Evolutionary conservation across 345 rosid genomes (phyloP).

Genomic region (Cochlearia excelsa): DNA sequence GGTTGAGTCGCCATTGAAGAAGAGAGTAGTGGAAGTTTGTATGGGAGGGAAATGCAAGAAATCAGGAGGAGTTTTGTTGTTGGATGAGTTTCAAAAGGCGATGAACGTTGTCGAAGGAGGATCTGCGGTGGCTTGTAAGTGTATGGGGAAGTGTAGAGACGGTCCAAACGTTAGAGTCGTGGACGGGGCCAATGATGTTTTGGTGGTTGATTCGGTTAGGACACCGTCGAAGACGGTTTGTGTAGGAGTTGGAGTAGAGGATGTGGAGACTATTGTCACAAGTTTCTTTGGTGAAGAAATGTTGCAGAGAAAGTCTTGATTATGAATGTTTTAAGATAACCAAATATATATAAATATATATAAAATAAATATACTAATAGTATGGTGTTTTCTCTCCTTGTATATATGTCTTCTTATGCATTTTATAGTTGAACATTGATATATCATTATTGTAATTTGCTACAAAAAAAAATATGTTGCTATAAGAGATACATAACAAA

Average conservation of each 20-base stretch:
- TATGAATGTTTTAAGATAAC: not conserved
- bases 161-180: slow-evolving; percentile 62
- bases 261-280: slow-evolving; percentile 52
- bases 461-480: no score
- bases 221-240: slow-evolving; percentile 49
- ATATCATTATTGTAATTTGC: no score
- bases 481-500: no score
- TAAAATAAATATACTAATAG: not conserved
- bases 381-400: not conserved
- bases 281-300: slow-evolving; percentile 37
- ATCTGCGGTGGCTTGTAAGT: slow-evolving; percentile 61
- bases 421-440: not conserved
- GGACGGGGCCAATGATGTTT: slow-evolving; percentile 12
- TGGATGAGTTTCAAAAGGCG: slow-evolving; percentile 55
- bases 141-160: slow-evolving; percentile 73
- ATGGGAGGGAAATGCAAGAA: slow-evolving; percentile 78
- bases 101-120: slow-evolving; percentile 43
- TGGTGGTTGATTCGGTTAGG: slow-evolving; percentile 28
- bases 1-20: slow-evolving; percentile 24
- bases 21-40: slow-evolving; percentile 52
- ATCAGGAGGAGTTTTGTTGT: slow-evolving; percentile 51
- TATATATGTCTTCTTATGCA: not conserved
- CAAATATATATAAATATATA: no score
- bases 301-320: slow-evolving; percentile 18
- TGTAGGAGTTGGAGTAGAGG: slow-evolving; percentile 65